These are phyloP conservation scores for Arthonia radiata DNA, from an alignment of 495 filamentous ascomycete genomes.

Conservation along the genomic window DNA sequence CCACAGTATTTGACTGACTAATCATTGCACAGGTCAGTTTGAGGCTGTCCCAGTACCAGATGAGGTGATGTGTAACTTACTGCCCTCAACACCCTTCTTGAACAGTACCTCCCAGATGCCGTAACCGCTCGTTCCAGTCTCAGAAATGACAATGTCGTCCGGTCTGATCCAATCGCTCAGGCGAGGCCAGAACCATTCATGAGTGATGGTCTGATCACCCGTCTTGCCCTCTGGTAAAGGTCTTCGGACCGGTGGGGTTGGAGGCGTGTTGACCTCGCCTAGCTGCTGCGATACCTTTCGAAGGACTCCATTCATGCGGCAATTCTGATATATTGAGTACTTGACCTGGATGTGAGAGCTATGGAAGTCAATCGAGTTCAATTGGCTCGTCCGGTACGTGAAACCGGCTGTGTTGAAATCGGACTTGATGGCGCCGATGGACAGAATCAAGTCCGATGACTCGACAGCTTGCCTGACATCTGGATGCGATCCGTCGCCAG, in stretches of 20 bases:
- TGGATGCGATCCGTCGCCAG: slow-evolving; percentile 36
- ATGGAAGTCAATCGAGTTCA: slow-evolving; percentile 75
- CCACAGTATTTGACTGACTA: slow-evolving; percentile 76
- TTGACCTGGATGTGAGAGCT: slow-evolving; percentile 43
- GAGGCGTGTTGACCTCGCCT: slow-evolving; percentile 23
- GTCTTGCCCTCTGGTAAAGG: slow-evolving; percentile 15
- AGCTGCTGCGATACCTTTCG: slow-evolving; percentile 39
- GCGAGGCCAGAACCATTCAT: slow-evolving; percentile 69
- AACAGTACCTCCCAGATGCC: slow-evolving; percentile 77
- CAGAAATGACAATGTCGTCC: slow-evolving; percentile 61
- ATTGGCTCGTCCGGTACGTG: slow-evolving; percentile 56
- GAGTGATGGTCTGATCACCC: slow-evolving; percentile 35
- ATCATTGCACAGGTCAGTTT: too few species aligned
- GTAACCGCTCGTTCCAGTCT: slow-evolving; percentile 78
- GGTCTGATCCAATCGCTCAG: slow-evolving; percentile 53
- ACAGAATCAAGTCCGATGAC: slow-evolving; percentile 57
- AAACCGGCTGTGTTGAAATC: slow-evolving; percentile 89
- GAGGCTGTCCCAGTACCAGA: too few species aligned
- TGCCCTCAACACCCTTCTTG: slow-evolving; percentile 44
- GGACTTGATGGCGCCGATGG: slow-evolving; percentile 59
- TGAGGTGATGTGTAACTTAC: too few species aligned
- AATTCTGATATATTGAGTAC: slow-evolving; percentile 66
- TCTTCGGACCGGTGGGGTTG: slow-evolving; percentile 18
- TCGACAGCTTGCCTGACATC: slow-evolving; percentile 54
- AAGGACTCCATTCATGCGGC: slow-evolving; percentile 71